These are phyloP conservation scores for Ophiosphaerella narmari DNA, from an alignment of 2,329 filamentous ascomycete genomes.

Conservation along the genomic window DNA sequence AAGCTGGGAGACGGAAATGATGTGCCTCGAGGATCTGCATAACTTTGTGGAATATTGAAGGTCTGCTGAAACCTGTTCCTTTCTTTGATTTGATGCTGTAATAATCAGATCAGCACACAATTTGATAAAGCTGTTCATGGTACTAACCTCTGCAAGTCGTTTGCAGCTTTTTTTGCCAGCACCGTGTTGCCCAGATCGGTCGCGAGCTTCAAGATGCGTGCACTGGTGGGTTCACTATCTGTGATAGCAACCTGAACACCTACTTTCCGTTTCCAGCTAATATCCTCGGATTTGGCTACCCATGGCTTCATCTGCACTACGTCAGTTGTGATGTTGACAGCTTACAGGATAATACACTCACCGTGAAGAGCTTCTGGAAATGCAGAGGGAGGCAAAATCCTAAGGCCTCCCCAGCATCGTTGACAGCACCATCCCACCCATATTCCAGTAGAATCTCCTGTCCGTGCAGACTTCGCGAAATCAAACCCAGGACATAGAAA, in stretches of 20 bases:
- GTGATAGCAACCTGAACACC: slow-evolving; percentile 62
- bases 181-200: slow-evolving; percentile 93
- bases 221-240: slow-evolving; percentile 66
- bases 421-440: slow-evolving; percentile 92
- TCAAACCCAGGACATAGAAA: slow-evolving; percentile 92
- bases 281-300: slow-evolving; percentile 35
- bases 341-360: slow-evolving; percentile 40
- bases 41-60: slow-evolving; percentile 80
- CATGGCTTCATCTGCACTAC: slow-evolving; percentile 45
- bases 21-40: slow-evolving; percentile 85
- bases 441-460: slow-evolving; percentile 87
- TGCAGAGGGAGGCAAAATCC: slow-evolving; percentile 86
- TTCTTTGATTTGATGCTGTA: slow-evolving; percentile 75
- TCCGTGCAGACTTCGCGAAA: slow-evolving; percentile 89
- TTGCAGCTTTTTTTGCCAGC: slow-evolving; percentile 82
- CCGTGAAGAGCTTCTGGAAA: slow-evolving; percentile 77
- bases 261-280: slow-evolving; percentile 37
- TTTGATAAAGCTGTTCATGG: background rate
- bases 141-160: slow-evolving; percentile 69
- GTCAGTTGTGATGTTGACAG: slow-evolving; percentile 17
- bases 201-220: slow-evolving; percentile 80
- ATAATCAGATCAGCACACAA: slow-evolving; percentile 17
- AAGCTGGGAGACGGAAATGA: slow-evolving; percentile 83
- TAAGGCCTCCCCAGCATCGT: slow-evolving; percentile 77
- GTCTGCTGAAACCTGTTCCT: slow-evolving; percentile 73